A percentile compares a stretch with the other conserved stretches of the same genome.
Evolutionary conservation across 129 eudicot genomes (phyloP).

Genomic region (Apium graveolens): DNA sequence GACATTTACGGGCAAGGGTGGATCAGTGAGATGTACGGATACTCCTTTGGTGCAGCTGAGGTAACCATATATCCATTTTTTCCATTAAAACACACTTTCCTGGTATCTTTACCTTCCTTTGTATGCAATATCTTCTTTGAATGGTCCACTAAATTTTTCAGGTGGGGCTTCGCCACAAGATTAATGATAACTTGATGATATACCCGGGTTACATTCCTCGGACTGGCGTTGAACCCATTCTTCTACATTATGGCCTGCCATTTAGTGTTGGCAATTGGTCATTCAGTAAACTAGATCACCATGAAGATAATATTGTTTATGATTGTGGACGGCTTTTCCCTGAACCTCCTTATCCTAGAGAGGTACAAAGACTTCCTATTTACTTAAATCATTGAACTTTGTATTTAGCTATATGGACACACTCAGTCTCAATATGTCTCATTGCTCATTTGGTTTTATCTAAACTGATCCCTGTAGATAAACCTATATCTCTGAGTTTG

Average conservation of each 20-base stretch:
- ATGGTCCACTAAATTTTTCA: constrained; percentile 25
- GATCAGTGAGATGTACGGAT: constrained; percentile 99
- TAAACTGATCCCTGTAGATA: not conserved
- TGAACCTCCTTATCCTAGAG: constrained; percentile 98
- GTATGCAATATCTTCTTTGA: not conserved
- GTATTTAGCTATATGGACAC: not conserved
- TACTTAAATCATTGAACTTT: not conserved
- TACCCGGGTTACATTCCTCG: constrained; percentile 93
- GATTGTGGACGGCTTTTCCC: constrained; percentile 91
- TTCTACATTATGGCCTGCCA: constrained; percentile 90
- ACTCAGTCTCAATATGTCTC: not conserved
- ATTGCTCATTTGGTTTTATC: not conserved
- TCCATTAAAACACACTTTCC: not conserved
- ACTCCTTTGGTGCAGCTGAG: constrained; percentile 99
- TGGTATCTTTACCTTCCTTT: not conserved
- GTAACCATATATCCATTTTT: constrained; percentile 21
- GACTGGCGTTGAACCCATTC: constrained; percentile 88
- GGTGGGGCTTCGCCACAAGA: constrained; percentile 98
- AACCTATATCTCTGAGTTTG: not conserved
- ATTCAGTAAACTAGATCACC: constrained; percentile 77
- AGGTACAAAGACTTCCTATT: constrained; percentile 38
- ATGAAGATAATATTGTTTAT: constrained; percentile 74
- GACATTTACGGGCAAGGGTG: constrained; percentile 87
- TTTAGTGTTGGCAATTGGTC: constrained; percentile 95
- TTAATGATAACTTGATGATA: constrained; percentile 85